Evolutionary conservation across 139 green algal species (phyloP).

Genomic region (Chlorella ohadii): DNA sequence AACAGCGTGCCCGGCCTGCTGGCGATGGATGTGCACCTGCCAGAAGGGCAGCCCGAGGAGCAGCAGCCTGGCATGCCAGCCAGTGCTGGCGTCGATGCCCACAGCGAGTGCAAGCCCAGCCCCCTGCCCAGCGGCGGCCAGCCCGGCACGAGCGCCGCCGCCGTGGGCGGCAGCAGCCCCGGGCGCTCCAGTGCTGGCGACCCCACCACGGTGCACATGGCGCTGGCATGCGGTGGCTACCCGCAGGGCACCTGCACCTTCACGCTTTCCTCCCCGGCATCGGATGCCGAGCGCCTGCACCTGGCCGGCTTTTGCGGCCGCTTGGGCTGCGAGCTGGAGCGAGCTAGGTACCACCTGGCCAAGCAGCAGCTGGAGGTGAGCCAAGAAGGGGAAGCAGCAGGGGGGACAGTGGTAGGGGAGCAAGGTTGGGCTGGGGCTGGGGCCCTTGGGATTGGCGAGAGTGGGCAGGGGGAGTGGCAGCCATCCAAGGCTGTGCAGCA

Average conservation of each 20-base stretch:
- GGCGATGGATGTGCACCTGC: neutral
- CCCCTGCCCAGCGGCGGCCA: neutral
- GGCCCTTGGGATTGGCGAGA: no score
- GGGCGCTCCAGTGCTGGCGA: neutral
- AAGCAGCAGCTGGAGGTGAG: constrained; percentile 23
- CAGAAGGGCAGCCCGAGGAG: neutral
- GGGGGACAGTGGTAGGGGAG: no score
- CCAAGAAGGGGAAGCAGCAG: neutral
- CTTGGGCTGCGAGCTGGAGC: constrained; percentile 11
- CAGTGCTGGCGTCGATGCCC: neutral
- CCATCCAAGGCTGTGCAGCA: no score
- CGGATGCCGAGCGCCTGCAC: neutral
- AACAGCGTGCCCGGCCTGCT: constrained; percentile 8
- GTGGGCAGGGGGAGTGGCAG: no score
- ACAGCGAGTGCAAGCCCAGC: neutral
- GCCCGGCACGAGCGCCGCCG: neutral
- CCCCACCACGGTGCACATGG: neutral
- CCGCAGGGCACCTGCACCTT: neutral
- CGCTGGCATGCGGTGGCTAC: neutral
- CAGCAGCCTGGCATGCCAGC: neutral
- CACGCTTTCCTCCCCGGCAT: neutral
- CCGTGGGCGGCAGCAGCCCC: neutral
- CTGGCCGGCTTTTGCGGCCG: neutral
- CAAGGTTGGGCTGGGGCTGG: no score
- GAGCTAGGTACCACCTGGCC: neutral